A percentile compares a stretch with the other conserved stretches of the same genome.
Conservation (phyloP, 305 asterid genomes). For the Striga hermonthica region DNA sequence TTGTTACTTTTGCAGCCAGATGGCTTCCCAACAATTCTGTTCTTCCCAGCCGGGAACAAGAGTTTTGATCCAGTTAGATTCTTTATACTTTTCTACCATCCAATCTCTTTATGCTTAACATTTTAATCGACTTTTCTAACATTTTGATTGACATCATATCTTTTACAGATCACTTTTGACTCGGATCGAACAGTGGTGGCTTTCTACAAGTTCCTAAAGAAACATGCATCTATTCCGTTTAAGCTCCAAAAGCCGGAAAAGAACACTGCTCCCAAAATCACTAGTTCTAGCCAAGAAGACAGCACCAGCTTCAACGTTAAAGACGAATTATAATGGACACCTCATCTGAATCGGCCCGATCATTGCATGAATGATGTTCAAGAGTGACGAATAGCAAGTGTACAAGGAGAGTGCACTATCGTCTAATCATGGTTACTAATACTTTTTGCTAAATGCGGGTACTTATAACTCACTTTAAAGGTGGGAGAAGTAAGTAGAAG, state of each 20-base stretch:
- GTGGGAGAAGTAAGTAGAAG: no score
- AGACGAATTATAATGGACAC: constrained; percentile 59
- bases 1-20: constrained; percentile 53
- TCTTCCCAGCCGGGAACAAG: constrained; percentile 97
- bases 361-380: neutral
- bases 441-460: no score
- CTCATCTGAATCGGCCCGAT: constrained; percentile 4
- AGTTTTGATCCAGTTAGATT: constrained; percentile 90
- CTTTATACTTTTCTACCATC: constrained; percentile 7
- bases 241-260: constrained; percentile 69
- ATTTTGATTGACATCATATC: neutral
- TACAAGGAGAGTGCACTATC: no score
- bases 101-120: neutral
- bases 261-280: constrained; percentile 30
- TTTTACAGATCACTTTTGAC: constrained; percentile 61
- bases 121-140: neutral
- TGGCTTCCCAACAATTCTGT: constrained; percentile 91
- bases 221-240: constrained; percentile 84
- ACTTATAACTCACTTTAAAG: no score
- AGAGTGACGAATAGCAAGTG: no score
- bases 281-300: constrained; percentile 29
- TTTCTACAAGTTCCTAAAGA: constrained; percentile 87
- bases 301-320: constrained; percentile 43
- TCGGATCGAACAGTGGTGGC: constrained; percentile 88
- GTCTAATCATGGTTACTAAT: no score